A percentile compares a stretch with the other conserved stretches of the same genome.
These are phyloP conservation scores for Microcyclospora pomicola DNA, from an alignment of 2,329 filamentous ascomycete genomes.

Conservation along the genomic window DNA sequence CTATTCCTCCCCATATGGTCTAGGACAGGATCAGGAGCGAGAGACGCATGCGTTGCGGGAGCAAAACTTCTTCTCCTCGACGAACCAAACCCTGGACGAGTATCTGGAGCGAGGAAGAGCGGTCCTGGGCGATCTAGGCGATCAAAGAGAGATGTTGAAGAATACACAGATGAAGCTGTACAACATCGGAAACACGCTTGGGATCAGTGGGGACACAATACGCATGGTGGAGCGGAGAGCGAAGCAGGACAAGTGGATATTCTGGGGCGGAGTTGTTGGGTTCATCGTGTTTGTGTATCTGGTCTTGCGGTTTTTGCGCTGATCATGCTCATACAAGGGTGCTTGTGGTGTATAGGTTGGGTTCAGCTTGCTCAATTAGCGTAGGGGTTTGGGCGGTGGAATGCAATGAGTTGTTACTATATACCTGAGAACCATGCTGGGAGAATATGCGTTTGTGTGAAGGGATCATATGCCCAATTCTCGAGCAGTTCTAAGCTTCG, in stretches of 20 bases:
- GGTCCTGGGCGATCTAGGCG: slow-evolving; percentile 73
- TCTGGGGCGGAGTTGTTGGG: slow-evolving; percentile 69
- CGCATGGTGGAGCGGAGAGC: slow-evolving; percentile 88
- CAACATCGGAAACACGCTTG: slow-evolving; percentile 83
- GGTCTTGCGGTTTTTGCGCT: slow-evolving; percentile 72
- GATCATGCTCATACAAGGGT: slow-evolving; percentile 13
- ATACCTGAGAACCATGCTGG: no score
- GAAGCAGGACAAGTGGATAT: slow-evolving; percentile 96
- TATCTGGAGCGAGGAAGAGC: slow-evolving; percentile 85
- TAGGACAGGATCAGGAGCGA: slow-evolving; percentile 27
- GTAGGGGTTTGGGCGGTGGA: no score
- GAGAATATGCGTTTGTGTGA: no score
- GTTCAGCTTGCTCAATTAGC: no score
- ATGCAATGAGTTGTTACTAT: no score
- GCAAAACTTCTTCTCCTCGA: slow-evolving; percentile 71
- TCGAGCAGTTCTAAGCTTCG: no score
- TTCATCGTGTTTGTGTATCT: slow-evolving; percentile 91
- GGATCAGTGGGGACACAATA: slow-evolving; percentile 89
- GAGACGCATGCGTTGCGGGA: slow-evolving; percentile 79
- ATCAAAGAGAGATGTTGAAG: slow-evolving; percentile 90
- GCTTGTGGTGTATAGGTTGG: no score
- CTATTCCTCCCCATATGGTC: slow-evolving; percentile 24
- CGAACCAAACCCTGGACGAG: slow-evolving; percentile 78
- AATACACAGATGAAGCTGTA: slow-evolving; percentile 84
- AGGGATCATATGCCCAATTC: no score